These are phyloP conservation scores for Trichosporon coremiiforme DNA, from an alignment of 1,284 basidiomycete species.

Conservation along the genomic window DNA sequence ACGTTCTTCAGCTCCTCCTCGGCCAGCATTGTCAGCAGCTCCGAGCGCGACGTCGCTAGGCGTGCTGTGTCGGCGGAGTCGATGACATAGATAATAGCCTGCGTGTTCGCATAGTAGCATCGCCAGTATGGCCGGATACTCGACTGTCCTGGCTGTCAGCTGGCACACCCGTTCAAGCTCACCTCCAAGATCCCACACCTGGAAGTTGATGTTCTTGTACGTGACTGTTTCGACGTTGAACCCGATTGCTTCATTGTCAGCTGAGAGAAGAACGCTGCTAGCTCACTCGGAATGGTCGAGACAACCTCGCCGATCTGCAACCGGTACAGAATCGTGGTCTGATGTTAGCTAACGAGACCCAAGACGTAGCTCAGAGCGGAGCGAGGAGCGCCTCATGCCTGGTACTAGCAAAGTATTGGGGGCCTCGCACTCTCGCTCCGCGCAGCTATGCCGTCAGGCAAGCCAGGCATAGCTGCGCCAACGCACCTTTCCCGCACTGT, in stretches of 20 bases:
- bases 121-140: conserved; percentile 98
- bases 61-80: conserved; percentile 89
- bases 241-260: conserved; percentile 70
- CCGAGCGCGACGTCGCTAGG: conserved; percentile 83
- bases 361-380: no score
- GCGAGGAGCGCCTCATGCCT: no score
- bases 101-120: conserved; percentile 96
- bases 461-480: not conserved
- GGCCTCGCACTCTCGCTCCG: no score
- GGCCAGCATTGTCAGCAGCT: conserved; percentile 92
- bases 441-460: no score
- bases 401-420: no score
- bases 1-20: conserved; percentile 94
- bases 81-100: conserved; percentile 94
- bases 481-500: conserved; percentile 75
- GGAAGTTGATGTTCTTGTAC: conserved; percentile 99
- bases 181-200: conserved; percentile 97
- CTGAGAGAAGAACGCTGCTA: no score
- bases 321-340: conserved; percentile 84
- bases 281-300: conserved; percentile 92
- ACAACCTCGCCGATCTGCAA: conserved; percentile 98
- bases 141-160: conserved; percentile 66
- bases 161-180: conserved; percentile 39
- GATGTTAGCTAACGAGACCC: no score
- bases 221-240: conserved; percentile 99